A percentile compares a stretch with the other conserved stretches of the same genome.
Conservation (phyloP, 2,329 filamentous ascomycete species). For the Aquanectria penicillioides region DNA sequence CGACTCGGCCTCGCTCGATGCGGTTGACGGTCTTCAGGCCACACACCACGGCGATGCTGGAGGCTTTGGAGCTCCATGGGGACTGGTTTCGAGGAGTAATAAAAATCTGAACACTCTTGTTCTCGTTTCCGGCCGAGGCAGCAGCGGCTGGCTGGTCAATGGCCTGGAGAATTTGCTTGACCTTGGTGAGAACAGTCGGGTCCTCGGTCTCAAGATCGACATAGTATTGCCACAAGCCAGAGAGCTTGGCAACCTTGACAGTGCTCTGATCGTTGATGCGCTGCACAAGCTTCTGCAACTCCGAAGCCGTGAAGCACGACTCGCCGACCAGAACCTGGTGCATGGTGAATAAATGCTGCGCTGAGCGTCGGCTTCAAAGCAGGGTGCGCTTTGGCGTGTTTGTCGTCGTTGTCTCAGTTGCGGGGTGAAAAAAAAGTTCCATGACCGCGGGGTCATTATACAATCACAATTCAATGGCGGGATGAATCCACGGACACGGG, state of each 20-base stretch:
- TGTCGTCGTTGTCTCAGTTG: conserved; percentile 26
- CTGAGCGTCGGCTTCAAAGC: conserved; percentile 38
- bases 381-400: conserved; percentile 39
- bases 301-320: conserved; percentile 61
- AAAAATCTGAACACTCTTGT: conserved; percentile 69
- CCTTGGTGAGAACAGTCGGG: conserved; percentile 52
- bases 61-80: conserved; percentile 97
- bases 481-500: conserved; percentile 27
- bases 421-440: conserved; percentile 34
- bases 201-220: conserved; percentile 63
- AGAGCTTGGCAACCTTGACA: conserved; percentile 58
- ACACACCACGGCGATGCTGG: conserved; percentile 92
- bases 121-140: conserved; percentile 48
- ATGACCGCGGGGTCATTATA: conserved; percentile 35
- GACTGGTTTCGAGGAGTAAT: conserved; percentile 88
- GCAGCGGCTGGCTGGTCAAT: conserved; percentile 42
- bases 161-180: conserved; percentile 58
- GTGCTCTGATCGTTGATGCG: conserved; percentile 55
- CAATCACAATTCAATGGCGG: conserved; percentile 13
- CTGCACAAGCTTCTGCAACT: conserved; percentile 55
- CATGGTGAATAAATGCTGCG: conserved; percentile 41
- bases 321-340: conserved; percentile 52
- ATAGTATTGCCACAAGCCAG: conserved; percentile 72
- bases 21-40: conserved; percentile 79
- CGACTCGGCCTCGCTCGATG: conserved; percentile 86